Percentiles rank a stretch among this genome's conserved stretches.
phyloP scores from a whole-genome alignment of 2,329 filamentous ascomycete species.

The Huntiella omanensis region DNA sequence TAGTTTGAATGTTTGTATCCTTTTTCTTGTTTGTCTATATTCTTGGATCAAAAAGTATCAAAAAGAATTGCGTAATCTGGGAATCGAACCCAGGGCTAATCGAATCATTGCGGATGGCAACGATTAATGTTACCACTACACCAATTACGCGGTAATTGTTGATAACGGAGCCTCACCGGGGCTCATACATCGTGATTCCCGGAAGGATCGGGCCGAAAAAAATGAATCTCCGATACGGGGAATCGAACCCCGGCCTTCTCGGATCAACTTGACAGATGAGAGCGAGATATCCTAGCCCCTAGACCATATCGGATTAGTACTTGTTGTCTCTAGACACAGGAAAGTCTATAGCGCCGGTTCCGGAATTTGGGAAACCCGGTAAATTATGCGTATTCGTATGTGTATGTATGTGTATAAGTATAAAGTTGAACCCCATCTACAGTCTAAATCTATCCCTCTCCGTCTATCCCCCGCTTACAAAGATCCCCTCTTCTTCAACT shows the following conservation, averaged over 20 bases:
- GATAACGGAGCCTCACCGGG: too few species aligned
- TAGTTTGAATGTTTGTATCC: background rate
- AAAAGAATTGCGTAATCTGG: conserved; percentile 1
- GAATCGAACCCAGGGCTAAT: conserved; percentile 1
- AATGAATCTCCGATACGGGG: conserved; percentile 12
- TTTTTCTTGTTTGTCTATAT: background rate
- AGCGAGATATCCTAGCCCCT: too few species aligned
- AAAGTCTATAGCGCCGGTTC: too few species aligned
- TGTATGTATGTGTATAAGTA: too few species aligned
- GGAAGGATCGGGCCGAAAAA: too few species aligned
- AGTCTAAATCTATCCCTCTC: too few species aligned
- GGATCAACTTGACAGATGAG: conserved; percentile 1
- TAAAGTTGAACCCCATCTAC: too few species aligned
- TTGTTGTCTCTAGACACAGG: too few species aligned
- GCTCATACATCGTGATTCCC: too few species aligned
- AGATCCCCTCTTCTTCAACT: conserved; percentile 24
- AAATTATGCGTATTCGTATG: too few species aligned
- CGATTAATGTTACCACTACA: conserved; percentile 1
- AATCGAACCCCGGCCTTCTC: conserved; percentile 14
- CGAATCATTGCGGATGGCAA: conserved; percentile 1
- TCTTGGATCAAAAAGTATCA: background rate
- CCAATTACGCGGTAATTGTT: background rate
- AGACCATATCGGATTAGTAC: too few species aligned
- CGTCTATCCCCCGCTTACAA: conserved; percentile 19
- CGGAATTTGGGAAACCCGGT: conserved; percentile 2